These are phyloP conservation scores for Salvia sclarea DNA, from an alignment of 305 asterid genomes.

Conservation along the genomic window DNA sequence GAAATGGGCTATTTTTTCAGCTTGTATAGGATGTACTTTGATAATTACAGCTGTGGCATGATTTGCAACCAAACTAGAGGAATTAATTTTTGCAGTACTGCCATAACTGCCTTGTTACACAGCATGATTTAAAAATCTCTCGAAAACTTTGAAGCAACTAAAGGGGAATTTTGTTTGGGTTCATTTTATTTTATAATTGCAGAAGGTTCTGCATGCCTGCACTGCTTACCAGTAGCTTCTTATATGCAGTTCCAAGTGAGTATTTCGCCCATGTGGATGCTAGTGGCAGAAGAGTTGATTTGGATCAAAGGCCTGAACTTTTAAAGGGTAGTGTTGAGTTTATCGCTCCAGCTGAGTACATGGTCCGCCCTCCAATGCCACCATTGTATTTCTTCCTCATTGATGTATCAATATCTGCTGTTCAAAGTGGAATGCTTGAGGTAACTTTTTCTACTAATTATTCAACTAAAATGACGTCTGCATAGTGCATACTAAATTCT, in stretches of 20 bases:
- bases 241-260: constrained; percentile 81
- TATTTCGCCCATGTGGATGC: constrained; percentile 89
- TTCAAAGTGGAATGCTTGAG: constrained; percentile 97
- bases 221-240: constrained; percentile 35
- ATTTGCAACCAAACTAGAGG: constrained; percentile 6
- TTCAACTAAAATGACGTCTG: constrained; percentile 16
- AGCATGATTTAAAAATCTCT: background rate
- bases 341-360: constrained; percentile 96
- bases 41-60: constrained; percentile 13
- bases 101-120: constrained; percentile 21
- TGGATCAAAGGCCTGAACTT: constrained; percentile 97
- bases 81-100: background rate
- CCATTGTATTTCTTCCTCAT: constrained; percentile 91
- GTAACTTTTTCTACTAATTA: constrained; percentile 45
- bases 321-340: constrained; percentile 89
- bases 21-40: constrained; percentile 12
- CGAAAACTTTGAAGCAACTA: constrained; percentile 7
- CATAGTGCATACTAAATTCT: background rate
- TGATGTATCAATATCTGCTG: constrained; percentile 94
- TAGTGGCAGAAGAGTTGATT: constrained; percentile 79
- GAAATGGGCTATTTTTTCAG: background rate
- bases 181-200: constrained; percentile 15
- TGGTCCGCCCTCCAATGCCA: constrained; percentile 99
- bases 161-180: constrained; percentile 14
- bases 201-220: constrained; percentile 31